Percentiles rank a stretch among this genome's conserved stretches.
Conservation (phyloP, 495 filamentous ascomycete species). For the Glonium stellatum region DNA sequence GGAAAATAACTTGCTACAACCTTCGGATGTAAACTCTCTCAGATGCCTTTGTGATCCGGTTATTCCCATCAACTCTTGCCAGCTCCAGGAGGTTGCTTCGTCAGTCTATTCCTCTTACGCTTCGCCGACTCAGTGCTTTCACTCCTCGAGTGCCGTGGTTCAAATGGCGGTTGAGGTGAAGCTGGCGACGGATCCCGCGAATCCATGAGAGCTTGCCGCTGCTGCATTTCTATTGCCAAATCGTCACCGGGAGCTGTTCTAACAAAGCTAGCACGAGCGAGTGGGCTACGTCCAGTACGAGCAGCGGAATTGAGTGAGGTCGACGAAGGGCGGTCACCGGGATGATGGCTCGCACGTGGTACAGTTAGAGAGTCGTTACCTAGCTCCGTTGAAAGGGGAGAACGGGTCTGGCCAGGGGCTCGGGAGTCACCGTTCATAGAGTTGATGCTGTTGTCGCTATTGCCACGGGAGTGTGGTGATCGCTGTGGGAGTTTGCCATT, state of each 20-base stretch:
- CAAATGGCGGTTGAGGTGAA: not conserved
- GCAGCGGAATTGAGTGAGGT: slow-evolving; percentile 7
- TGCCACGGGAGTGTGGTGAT: slow-evolving; percentile 13
- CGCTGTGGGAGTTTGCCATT: slow-evolving; percentile 12
- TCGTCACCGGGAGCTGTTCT: slow-evolving; percentile 23
- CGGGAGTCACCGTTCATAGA: not conserved
- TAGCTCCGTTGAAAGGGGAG: slow-evolving; percentile 15
- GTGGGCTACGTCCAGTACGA: slow-evolving; percentile 27
- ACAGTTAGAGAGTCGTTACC: slow-evolving; percentile 5
- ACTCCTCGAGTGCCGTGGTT: slow-evolving; percentile 10
- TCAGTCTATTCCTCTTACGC: slow-evolving; percentile 22
- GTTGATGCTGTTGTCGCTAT: slow-evolving; percentile 5
- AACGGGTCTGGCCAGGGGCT: not conserved
- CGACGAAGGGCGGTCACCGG: slow-evolving; percentile 12
- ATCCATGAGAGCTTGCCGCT: slow-evolving; percentile 16
- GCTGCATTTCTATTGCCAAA: slow-evolving; percentile 24
- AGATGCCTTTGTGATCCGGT: no score
- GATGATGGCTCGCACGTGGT: slow-evolving; percentile 8
- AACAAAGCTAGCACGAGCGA: slow-evolving; percentile 34
- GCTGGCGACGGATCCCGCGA: slow-evolving; percentile 18
- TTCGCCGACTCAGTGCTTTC: slow-evolving; percentile 17
- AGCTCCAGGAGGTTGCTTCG: slow-evolving; percentile 21
- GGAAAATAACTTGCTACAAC: no score
- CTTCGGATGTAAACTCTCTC: no score
- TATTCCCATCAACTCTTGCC: not conserved